phyloP scores from a whole-genome alignment of 169 alveolate genomes.

The Cryptosporidium ubiquitum region DNA sequence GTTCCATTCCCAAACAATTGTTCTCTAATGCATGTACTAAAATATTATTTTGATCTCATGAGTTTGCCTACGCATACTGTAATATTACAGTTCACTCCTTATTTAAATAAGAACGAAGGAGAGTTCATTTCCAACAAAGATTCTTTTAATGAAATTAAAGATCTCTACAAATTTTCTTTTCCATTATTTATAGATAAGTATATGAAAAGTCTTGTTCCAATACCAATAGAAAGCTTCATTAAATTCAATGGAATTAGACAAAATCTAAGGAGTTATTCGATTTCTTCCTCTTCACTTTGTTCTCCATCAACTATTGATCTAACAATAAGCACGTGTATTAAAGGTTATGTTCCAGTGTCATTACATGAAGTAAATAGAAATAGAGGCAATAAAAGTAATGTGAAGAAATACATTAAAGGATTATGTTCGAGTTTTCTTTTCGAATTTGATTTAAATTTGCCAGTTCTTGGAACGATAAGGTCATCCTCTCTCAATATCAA shows the following conservation, averaged over 20 bases:
- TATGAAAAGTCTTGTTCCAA: conserved; percentile 22
- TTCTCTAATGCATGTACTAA: conserved; percentile 12
- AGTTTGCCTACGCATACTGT: conserved; percentile 23
- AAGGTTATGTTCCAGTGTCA: not conserved
- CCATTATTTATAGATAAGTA: not conserved
- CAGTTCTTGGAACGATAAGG: conserved; percentile 21
- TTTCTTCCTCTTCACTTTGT: conserved; percentile 47
- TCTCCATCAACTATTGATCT: conserved; percentile 7
- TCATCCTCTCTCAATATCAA: conserved; percentile 1
- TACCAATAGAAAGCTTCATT: conserved; percentile 49
- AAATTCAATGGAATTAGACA: conserved; percentile 54
- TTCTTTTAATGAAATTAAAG: conserved; percentile 1
- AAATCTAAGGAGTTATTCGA: conserved; percentile 52
- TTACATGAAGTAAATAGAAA: not conserved
- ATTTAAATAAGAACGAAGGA: not conserved
- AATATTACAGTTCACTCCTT: conserved; percentile 59
- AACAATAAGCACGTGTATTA: conserved; percentile 33
- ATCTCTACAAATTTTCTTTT: conserved; percentile 9
- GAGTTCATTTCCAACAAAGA: not conserved
- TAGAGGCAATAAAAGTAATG: not conserved
- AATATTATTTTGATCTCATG: conserved; percentile 34
- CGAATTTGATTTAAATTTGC: not conserved
- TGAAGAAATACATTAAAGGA: not conserved
- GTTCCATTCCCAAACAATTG: conserved; percentile 46
- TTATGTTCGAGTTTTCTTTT: conserved; percentile 44